These are phyloP conservation scores for Suhomyces sp. DNA, from an alignment of 805 yeast species.

Conservation along the genomic window DNA sequence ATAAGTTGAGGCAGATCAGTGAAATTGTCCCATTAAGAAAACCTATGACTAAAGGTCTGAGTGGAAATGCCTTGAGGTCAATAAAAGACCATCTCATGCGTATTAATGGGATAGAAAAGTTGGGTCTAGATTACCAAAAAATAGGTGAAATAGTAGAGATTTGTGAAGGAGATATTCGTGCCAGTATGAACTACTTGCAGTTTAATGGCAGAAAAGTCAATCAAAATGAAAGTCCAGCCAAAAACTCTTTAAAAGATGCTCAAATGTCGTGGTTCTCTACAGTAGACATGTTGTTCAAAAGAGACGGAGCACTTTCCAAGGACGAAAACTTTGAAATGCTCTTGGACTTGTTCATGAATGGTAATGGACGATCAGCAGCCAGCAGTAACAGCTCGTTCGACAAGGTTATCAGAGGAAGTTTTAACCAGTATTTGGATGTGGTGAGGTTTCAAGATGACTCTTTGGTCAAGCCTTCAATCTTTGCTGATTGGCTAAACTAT, in stretches of 20 bases:
- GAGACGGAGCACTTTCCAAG: slow-evolving; percentile 45
- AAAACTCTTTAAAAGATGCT: slow-evolving; percentile 48
- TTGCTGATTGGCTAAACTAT: slow-evolving; percentile 77
- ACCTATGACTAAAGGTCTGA: slow-evolving; percentile 46
- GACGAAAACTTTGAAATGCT: slow-evolving; percentile 49
- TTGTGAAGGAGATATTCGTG: slow-evolving; percentile 81
- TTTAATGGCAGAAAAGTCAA: slow-evolving; percentile 39
- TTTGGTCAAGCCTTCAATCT: slow-evolving; percentile 52
- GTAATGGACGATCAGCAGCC: slow-evolving; percentile 33
- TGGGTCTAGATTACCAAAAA: slow-evolving; percentile 46
- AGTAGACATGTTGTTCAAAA: slow-evolving; percentile 58
- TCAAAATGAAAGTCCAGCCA: not conserved
- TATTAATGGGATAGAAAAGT: slow-evolving; percentile 53
- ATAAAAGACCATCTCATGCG: slow-evolving; percentile 41
- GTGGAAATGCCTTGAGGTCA: slow-evolving; percentile 35
- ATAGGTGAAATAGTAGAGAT: slow-evolving; percentile 65
- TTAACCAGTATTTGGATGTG: slow-evolving; percentile 58
- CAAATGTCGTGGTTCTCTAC: slow-evolving; percentile 65
- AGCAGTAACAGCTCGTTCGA: slow-evolving; percentile 48
- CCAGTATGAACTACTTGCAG: slow-evolving; percentile 80
- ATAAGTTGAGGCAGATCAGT: slow-evolving; percentile 66
- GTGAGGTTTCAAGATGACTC: slow-evolving; percentile 62
- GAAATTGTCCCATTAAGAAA: slow-evolving; percentile 68
- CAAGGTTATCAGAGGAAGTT: slow-evolving; percentile 69
- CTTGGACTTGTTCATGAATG: slow-evolving; percentile 42